Evolutionary conservation across 2,329 filamentous ascomycete genomes (phyloP).

Genomic region (Rutstroemia sp.): DNA sequence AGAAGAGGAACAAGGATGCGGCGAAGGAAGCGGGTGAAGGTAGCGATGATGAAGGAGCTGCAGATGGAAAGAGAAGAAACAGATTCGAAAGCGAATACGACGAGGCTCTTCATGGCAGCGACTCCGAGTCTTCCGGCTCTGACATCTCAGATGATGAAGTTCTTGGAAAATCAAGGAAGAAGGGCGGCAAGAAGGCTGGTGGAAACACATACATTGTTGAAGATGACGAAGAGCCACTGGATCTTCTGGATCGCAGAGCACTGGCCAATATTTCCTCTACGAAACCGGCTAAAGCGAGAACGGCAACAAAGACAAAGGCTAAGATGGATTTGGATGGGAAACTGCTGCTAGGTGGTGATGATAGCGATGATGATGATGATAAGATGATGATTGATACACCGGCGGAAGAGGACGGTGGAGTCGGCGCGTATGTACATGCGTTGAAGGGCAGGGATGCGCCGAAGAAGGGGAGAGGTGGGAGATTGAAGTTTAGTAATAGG

Average conservation of each 20-base stretch:
- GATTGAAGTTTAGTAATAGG: conserved; percentile 65
- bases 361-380: conserved; percentile 34
- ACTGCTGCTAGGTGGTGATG: conserved; percentile 61
- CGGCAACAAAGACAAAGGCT: conserved; percentile 45
- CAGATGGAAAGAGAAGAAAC: conserved; percentile 39
- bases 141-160: conserved; percentile 57
- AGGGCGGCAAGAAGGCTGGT: conserved; percentile 45
- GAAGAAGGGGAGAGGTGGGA: conserved; percentile 56
- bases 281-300: conserved; percentile 62
- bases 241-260: conserved; percentile 81
- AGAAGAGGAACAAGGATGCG: conserved; percentile 79
- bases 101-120: conserved; percentile 71
- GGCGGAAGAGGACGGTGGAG: conserved; percentile 43
- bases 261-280: conserved; percentile 91
- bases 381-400: conserved; percentile 59
- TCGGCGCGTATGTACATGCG: conserved; percentile 63
- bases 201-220: conserved; percentile 83
- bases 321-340: conserved; percentile 73
- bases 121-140: conserved; percentile 48
- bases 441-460: conserved; percentile 61
- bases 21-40: conserved; percentile 49
- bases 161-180: conserved; percentile 36
- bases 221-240: conserved; percentile 88
- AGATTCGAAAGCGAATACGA: conserved; percentile 91
- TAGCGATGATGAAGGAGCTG: conserved; percentile 50